Evolutionary conservation across 2,329 filamentous ascomycete species (phyloP).

Genomic region (Fusarium metavorans): DNA sequence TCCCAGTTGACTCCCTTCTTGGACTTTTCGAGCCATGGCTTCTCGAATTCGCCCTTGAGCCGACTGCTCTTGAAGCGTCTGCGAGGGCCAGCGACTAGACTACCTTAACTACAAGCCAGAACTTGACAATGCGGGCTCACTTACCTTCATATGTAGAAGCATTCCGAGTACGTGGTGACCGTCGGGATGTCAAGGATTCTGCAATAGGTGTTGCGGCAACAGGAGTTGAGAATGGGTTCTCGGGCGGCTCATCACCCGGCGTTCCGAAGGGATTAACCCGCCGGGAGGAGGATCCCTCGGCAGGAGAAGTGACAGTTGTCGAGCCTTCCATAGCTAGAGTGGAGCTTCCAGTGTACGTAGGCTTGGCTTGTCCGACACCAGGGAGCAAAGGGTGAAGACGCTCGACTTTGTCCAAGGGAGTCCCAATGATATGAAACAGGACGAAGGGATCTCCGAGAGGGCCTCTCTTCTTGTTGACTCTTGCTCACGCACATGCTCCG

Average conservation of each 20-base stretch:
- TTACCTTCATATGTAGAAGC: constrained; percentile 33
- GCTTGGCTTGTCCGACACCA: constrained; percentile 20
- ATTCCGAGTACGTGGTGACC: constrained; percentile 16
- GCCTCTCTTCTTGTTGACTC: constrained; percentile 2
- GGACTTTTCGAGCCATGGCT: constrained; percentile 40
- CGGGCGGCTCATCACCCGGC: constrained; percentile 25
- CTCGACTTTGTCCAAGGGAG: constrained; percentile 11
- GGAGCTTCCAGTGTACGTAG: constrained; percentile 20
- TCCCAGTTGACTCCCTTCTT: constrained; percentile 44
- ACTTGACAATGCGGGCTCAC: neutral
- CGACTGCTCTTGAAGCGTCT: constrained; percentile 45
- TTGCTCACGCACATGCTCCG: neutral
- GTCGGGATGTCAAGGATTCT: constrained; percentile 28
- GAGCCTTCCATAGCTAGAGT: constrained; percentile 35
- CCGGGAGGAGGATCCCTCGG: constrained; percentile 19
- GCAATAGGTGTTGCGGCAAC: constrained; percentile 34
- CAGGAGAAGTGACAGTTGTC: constrained; percentile 22
- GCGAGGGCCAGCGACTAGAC: constrained; percentile 41
- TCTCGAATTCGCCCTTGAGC: constrained; percentile 42
- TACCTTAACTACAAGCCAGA: neutral
- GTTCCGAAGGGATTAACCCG: constrained; percentile 24
- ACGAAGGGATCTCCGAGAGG: constrained; percentile 7
- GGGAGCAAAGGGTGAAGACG: constrained; percentile 9
- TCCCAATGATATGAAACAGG: neutral
- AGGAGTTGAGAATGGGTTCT: constrained; percentile 39